phyloP scores from a whole-genome alignment of 106 monocot species.

The Iris macrosiphon region DNA sequence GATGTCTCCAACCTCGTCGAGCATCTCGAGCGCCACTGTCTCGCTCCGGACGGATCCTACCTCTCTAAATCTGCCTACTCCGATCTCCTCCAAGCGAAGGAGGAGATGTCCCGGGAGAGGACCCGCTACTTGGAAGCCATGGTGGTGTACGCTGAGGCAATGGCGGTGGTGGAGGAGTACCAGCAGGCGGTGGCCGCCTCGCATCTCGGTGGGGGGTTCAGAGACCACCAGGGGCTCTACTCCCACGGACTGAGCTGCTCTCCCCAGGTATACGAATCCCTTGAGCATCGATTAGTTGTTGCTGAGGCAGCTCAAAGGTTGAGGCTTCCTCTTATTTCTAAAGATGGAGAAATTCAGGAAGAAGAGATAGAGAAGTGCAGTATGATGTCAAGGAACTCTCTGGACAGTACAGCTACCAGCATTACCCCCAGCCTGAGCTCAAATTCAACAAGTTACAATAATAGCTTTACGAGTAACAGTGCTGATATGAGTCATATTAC shows the following conservation, averaged over 20 bases:
- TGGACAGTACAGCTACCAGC: constrained; percentile 65
- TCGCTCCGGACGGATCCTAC: no score
- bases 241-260: constrained; percentile 54
- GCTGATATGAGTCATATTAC: constrained; percentile 14
- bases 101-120: no score
- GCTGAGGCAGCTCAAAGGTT: constrained; percentile 96
- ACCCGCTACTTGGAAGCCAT: no score
- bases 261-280: constrained; percentile 77
- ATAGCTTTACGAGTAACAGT: constrained; percentile 35
- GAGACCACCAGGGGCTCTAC: constrained; percentile 35
- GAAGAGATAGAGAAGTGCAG: constrained; percentile 85
- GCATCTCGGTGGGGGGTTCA: constrained; percentile 23
- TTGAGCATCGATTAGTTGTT: constrained; percentile 72
- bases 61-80: no score
- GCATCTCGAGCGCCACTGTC: no score
- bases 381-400: constrained; percentile 56
- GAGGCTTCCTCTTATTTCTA: constrained; percentile 91
- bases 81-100: no score
- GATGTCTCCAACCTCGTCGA: no score
- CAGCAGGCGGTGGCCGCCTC: constrained; percentile 43
- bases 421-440: constrained; percentile 54
- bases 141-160: no score
- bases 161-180: constrained; percentile 79
- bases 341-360: constrained; percentile 83
- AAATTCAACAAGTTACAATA: constrained; percentile 38